Evolutionary conservation across 371 early-diverging fungal species (phyloP), one percentile per base, ranked within the genome.

Genomic region (Mucor velutinosus): DNA sequence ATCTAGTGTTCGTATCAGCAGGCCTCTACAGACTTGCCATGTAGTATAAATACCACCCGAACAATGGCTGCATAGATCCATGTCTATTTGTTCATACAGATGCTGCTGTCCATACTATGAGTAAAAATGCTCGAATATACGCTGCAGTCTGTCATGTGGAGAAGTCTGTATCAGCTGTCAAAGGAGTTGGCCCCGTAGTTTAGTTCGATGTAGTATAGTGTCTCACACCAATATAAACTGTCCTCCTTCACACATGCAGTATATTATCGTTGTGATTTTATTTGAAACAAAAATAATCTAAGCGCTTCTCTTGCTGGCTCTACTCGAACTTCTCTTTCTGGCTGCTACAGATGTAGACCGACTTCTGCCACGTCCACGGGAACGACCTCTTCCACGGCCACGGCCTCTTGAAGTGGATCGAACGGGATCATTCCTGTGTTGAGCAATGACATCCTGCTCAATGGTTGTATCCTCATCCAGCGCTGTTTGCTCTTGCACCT

Each of bases 1-100:
- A 33, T 35, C 21, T 27, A 82, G 82, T 76, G 3, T 82, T 82
- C 53, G 56, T 82, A 30, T 82, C 80, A 12, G 82, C 82, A 21
- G 82, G 82, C 15, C n/a, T 82, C 4, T 82, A 77, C 57, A 65
- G 82, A 70, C 66, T 77, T 17, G 25, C 65, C n/a, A 57, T 79
- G 53, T 82, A 72, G 60, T 66, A 57, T 23, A 53, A 5, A 47
- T 17, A n/a, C 3, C n/a, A n/a, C 3, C 7, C 17, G 19, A 45
- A 6, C 37, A 12, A 12, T 12, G 12, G 3, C 12, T 41, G 41
- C 2, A 41, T 17, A 41, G 6, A 4, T 10, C 37, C 41, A 5
- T 41, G 17, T 4, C 4, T 11, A 41, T 41, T 15, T 41, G 17
- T 21, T 21, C 47, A 47, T 17, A 7, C 47, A 8, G 21, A 4